Percentiles rank a stretch among this genome's conserved stretches.
Conservation (phyloP, 192 early-diverging fungal genomes). For the Coemansia sp. region DNA sequence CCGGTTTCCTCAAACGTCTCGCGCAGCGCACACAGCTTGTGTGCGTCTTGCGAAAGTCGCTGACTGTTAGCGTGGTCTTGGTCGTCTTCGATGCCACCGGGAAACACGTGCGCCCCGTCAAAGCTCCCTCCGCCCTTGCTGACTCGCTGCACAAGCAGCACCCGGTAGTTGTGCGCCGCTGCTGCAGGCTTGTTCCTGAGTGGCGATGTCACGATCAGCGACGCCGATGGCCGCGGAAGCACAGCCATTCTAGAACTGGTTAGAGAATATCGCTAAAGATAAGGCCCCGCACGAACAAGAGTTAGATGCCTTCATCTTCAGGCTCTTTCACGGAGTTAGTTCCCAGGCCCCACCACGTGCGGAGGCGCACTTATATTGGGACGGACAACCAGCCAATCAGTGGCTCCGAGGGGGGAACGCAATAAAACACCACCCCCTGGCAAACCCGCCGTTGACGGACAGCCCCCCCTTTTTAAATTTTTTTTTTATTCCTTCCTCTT, state of each 20-base stretch:
- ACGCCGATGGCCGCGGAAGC: slow-evolving; percentile 18
- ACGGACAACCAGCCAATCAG: too few species aligned
- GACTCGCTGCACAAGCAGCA: slow-evolving; percentile 45
- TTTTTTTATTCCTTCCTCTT: slow-evolving; percentile 3
- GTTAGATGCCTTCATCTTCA: too few species aligned
- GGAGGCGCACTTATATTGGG: too few species aligned
- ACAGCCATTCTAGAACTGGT: not conserved
- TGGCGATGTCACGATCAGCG: slow-evolving; percentile 46
- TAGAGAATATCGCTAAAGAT: not conserved
- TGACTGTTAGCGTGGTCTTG: slow-evolving; percentile 5
- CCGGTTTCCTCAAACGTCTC: slow-evolving; percentile 86
- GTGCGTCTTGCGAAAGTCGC: not conserved
- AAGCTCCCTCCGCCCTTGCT: slow-evolving; percentile 37
- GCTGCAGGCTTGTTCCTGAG: not conserved
- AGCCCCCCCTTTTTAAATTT: not conserved
- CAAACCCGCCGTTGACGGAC: not conserved
- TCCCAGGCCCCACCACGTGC: not conserved
- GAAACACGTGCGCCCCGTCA: slow-evolving; percentile 37
- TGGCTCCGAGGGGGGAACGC: not conserved
- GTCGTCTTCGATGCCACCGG: slow-evolving; percentile 40
- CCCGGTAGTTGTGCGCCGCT: slow-evolving; percentile 40
- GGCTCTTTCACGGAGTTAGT: not conserved
- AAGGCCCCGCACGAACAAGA: too few species aligned
- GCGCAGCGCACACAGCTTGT: slow-evolving; percentile 65
- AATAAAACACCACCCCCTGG: not conserved